Evolutionary conservation across 139 green algal genomes (phyloP), one percentile per base, ranked within the genome.

Genomic region (Haematococcus sp.): DNA sequence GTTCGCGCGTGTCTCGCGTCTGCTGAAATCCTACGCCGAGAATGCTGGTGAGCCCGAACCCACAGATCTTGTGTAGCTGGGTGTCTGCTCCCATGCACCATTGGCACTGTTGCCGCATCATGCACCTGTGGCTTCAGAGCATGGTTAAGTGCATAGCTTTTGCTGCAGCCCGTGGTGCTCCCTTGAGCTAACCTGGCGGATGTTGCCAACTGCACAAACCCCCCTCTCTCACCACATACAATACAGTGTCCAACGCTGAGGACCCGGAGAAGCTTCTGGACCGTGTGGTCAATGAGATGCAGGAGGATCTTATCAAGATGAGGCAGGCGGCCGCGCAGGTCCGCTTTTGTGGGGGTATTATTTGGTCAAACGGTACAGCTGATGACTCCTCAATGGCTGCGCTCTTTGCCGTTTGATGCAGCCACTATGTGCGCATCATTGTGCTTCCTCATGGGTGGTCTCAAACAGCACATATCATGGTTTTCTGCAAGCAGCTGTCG

Each of bases 251-350:
- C 40, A 70, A 49, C 9, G 91, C 88, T 0, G 93, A 97, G 81
- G 96, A 99, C 74, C 96, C 96, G 1, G 96, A 99, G 86, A 99
- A 98, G 81, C 91, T 99, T 0, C 82, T 99, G 70, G 96, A 99
- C 40, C 89, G 96, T 84, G 93, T 96, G 0, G 96, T 99, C 34
- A 84, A 86, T 30, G 96, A 99, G 73, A 98, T 99, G 95, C 92
- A 98, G 84, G 83, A 86, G 59, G 96, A 99, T 75, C 87, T 99
- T 16, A 95, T 98, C 70, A 97, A 96, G 77, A 94, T 99, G 90
- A 85, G 96, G 11, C 96, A 99, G 76, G 94, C 95, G 15, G 91
- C 94, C 40, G 96, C 96, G 1, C 91, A 98, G 89, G 90, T 94
- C 72, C 27, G 79, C 40, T n/a, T n/a, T n/a, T n/a, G n/a, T n/a